Evolutionary conservation across 768 basidiomycete species (phyloP).

Genomic region (Mycena indigotica): DNA sequence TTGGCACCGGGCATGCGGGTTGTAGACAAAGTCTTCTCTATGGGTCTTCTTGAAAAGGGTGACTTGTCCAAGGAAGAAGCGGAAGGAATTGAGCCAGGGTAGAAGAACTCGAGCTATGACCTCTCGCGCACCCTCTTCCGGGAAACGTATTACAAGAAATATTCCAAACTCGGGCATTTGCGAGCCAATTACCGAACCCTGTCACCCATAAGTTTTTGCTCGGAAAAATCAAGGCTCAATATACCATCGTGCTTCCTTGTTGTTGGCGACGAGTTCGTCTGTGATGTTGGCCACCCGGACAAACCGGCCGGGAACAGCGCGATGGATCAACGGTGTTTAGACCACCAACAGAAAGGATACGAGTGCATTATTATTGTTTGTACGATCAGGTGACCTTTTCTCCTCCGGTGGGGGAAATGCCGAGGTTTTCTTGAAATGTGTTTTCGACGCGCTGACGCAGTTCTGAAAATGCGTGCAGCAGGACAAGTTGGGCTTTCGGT

Average conservation of each 20-base stretch:
- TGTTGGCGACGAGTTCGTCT: slow-evolving; percentile 87
- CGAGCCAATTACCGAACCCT: slow-evolving; percentile 99
- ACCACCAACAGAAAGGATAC: slow-evolving; percentile 99
- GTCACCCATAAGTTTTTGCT: slow-evolving; percentile 8
- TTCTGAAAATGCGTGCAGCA: too few species aligned
- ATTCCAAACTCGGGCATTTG: slow-evolving; percentile 99
- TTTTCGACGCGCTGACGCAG: too few species aligned
- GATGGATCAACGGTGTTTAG: slow-evolving; percentile 93
- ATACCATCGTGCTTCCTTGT: slow-evolving; percentile 87
- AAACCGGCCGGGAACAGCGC: slow-evolving; percentile 96
- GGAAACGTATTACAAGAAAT: slow-evolving; percentile 94
- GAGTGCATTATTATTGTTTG: slow-evolving; percentile 86
- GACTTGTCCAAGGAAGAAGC: slow-evolving; percentile 97
- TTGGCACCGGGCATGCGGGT: slow-evolving; percentile 81
- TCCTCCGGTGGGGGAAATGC: too few species aligned
- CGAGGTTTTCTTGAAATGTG: too few species aligned
- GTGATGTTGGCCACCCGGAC: slow-evolving; percentile 84
- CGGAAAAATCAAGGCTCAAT: slow-evolving; percentile 14
- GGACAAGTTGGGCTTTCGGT: too few species aligned
- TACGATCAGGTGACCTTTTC: slow-evolving; percentile 85
- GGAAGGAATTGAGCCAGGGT: slow-evolving; percentile 98
- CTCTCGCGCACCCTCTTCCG: slow-evolving; percentile 96
- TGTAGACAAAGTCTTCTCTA: slow-evolving; percentile 79
- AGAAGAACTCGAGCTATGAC: slow-evolving; percentile 95
- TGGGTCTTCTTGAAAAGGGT: slow-evolving; percentile 81